Conservation (phyloP, 2,329 filamentous ascomycete species). For the Phialophora expanda region DNA sequence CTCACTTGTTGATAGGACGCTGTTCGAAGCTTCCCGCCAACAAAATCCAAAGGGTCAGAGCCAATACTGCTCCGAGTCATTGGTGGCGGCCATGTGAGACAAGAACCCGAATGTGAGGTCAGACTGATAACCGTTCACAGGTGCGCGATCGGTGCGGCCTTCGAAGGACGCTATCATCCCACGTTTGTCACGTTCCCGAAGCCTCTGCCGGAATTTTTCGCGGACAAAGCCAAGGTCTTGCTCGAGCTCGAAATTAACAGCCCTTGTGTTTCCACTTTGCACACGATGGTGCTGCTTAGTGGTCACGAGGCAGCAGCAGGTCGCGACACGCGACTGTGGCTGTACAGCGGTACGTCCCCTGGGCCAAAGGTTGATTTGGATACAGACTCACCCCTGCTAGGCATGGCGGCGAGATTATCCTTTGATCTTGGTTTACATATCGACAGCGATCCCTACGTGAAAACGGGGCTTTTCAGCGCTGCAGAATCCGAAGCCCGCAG, state of each 20-base stretch:
- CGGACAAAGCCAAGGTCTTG: slow-evolving; percentile 52
- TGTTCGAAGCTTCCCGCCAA: slow-evolving; percentile 41
- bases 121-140: neutral
- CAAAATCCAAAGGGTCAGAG: slow-evolving; percentile 39
- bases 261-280: slow-evolving; percentile 56
- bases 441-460: slow-evolving; percentile 5
- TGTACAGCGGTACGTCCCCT: slow-evolving; percentile 44
- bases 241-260: slow-evolving; percentile 56
- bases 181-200: slow-evolving; percentile 4
- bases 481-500: slow-evolving; percentile 5
- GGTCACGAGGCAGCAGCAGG: slow-evolving; percentile 52
- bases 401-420: slow-evolving; percentile 53
- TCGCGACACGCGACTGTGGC: slow-evolving; percentile 54
- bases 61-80: slow-evolving; percentile 50
- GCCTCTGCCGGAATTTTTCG: slow-evolving; percentile 25
- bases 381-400: slow-evolving; percentile 20
- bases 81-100: slow-evolving; percentile 50
- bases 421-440: slow-evolving; percentile 51
- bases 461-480: slow-evolving; percentile 4
- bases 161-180: slow-evolving; percentile 15
- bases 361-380: neutral
- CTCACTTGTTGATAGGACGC: slow-evolving; percentile 53
- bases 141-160: slow-evolving; percentile 19
- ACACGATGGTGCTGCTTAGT: slow-evolving; percentile 54
- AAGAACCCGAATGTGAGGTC: neutral